A percentile compares a stretch with the other conserved stretches of the same genome.
Evolutionary conservation across 352 stramenopile genomes (phyloP).

Genomic region (Phytopythium kandeliae): DNA sequence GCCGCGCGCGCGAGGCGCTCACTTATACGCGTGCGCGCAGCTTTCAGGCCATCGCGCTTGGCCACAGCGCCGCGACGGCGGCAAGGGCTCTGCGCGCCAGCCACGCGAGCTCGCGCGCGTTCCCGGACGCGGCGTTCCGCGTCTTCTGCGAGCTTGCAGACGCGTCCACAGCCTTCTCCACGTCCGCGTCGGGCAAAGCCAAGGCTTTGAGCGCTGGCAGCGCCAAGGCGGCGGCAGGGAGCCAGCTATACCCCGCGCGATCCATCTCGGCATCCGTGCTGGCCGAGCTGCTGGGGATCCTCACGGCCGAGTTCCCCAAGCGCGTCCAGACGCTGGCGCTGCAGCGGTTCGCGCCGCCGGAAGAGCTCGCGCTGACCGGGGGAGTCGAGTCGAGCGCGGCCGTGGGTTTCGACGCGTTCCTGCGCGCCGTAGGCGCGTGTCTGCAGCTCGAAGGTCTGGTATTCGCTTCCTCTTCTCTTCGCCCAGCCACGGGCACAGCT

Average conservation of each 20-base stretch:
- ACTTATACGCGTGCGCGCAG: background rate
- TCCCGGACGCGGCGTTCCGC: background rate
- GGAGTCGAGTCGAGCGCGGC: background rate
- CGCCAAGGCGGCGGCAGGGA: background rate
- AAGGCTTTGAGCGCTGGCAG: background rate
- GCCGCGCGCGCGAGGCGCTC: too few species aligned
- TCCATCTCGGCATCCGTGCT: background rate
- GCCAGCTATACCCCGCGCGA: background rate
- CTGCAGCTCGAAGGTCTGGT: background rate
- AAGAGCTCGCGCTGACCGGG: background rate
- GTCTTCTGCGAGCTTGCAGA: conserved; percentile 5
- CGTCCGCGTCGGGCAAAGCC: background rate
- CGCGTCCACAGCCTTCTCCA: background rate
- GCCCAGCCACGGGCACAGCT: too few species aligned
- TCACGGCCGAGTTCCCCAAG: background rate
- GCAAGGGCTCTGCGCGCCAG: background rate
- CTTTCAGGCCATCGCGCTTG: background rate
- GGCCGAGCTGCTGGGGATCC: background rate
- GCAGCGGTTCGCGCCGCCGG: background rate
- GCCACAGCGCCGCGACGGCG: background rate
- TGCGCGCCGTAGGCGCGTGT: background rate
- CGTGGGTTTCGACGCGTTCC: background rate
- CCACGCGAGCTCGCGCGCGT: conserved; percentile 1
- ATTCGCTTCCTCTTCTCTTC: too few species aligned
- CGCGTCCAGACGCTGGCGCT: background rate